phyloP scores from a whole-genome alignment of 805 yeast species.

The Metschnikowia dekortorum region DNA sequence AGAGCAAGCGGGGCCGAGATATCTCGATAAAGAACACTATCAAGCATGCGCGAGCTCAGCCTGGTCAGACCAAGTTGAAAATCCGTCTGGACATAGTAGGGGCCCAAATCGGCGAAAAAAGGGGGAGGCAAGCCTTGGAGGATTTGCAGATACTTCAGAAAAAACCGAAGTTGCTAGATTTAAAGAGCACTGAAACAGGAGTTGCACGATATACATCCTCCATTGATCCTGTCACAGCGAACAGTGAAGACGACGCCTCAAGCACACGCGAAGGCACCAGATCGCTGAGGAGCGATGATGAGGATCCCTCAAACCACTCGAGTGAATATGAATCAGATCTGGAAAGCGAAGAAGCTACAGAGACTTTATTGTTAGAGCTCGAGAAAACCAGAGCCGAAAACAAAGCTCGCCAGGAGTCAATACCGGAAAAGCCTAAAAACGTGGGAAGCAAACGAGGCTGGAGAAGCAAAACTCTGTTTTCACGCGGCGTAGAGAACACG shows the following conservation, averaged over 20 bases:
- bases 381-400: conserved; percentile 13
- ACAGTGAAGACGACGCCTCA: background rate
- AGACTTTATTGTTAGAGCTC: conserved; percentile 20
- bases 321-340: conserved; percentile 2
- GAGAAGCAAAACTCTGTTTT: conserved; percentile 2
- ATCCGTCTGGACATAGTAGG: conserved; percentile 25
- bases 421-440: background rate
- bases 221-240: background rate
- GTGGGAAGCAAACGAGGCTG: background rate
- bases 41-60: conserved; percentile 30
- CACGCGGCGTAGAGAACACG: background rate
- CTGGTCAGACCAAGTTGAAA: conserved; percentile 31
- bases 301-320: background rate
- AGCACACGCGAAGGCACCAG: background rate
- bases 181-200: background rate
- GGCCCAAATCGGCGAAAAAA: conserved; percentile 11
- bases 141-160: conserved; percentile 21
- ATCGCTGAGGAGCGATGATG: background rate
- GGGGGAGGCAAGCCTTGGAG: conserved; percentile 19
- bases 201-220: background rate
- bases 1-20: conserved; percentile 36
- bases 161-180: background rate
- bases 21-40: conserved; percentile 29
- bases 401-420: background rate
- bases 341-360: conserved; percentile 11